Evolutionary conservation across 169 alveolate genomes (phyloP).

Genomic region (Cryptosporidium ryanae): DNA sequence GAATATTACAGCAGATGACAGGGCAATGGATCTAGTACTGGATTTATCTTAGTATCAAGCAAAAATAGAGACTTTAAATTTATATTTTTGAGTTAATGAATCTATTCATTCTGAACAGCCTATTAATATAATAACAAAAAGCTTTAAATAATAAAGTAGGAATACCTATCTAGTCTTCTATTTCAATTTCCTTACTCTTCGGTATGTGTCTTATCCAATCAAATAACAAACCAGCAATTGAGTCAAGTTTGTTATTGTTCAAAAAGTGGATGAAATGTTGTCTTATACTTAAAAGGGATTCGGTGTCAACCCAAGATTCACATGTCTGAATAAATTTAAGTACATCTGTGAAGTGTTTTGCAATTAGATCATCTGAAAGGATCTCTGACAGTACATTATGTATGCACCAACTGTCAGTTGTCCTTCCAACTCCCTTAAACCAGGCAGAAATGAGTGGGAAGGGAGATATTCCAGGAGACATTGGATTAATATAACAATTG

Average conservation of each 20-base stretch:
- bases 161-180: background rate
- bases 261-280: slow-evolving; percentile 48
- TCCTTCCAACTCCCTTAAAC: slow-evolving; percentile 69
- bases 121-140: background rate
- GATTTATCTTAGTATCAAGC: slow-evolving; percentile 36
- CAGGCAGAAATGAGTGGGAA: slow-evolving; percentile 68
- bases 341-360: slow-evolving; percentile 63
- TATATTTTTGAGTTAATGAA: slow-evolving; percentile 1
- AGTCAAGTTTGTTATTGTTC: slow-evolving; percentile 64
- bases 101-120: background rate
- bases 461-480: slow-evolving; percentile 67
- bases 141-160: background rate
- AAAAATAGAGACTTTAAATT: background rate
- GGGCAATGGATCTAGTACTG: slow-evolving; percentile 72
- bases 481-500: slow-evolving; percentile 46
- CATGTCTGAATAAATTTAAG: slow-evolving; percentile 62
- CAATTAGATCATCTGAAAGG: slow-evolving; percentile 59
- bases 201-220: slow-evolving; percentile 72
- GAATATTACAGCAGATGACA: slow-evolving; percentile 62
- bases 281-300: slow-evolving; percentile 46
- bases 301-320: slow-evolving; percentile 72
- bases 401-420: slow-evolving; percentile 73
- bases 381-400: slow-evolving; percentile 72
- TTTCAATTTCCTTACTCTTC: slow-evolving; percentile 9
- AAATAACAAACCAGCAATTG: slow-evolving; percentile 55